phyloP scores from a whole-genome alignment of 129 eudicot genomes.

The Tagetes erecta region DNA sequence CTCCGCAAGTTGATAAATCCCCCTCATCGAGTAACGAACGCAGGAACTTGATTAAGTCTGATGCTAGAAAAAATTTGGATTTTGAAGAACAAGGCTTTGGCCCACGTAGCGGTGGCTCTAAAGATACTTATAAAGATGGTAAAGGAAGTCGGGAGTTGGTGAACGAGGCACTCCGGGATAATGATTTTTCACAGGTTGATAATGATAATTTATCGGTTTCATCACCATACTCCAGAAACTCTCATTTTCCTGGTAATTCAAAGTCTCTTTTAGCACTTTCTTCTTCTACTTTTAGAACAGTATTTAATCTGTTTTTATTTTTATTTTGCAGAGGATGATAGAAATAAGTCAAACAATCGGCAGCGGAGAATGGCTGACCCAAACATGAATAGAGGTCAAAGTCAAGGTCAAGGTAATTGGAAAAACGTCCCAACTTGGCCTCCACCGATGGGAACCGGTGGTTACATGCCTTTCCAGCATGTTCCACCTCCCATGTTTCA shows the following conservation, averaged over 20 bases:
- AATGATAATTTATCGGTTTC: constrained; percentile 67
- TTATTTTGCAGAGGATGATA: constrained; percentile 68
- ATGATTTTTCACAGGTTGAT: constrained; percentile 62
- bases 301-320: constrained; percentile 50
- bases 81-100: constrained; percentile 70
- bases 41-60: constrained; percentile 52
- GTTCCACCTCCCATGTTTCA: constrained; percentile 86
- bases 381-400: constrained; percentile 62
- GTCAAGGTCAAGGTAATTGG: constrained; percentile 70
- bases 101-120: constrained; percentile 64
- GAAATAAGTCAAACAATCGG: constrained; percentile 60
- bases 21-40: constrained; percentile 74
- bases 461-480: constrained; percentile 86
- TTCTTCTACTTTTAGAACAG: constrained; percentile 42
- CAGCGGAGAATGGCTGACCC: constrained; percentile 70
- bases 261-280: constrained; percentile 53
- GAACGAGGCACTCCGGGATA: constrained; percentile 39
- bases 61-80: constrained; percentile 61
- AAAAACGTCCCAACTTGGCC: constrained; percentile 85
- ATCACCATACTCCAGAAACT: constrained; percentile 55
- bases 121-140: constrained; percentile 53
- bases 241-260: constrained; percentile 55
- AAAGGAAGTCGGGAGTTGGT: constrained; percentile 63
- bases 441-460: constrained; percentile 76
- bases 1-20: constrained; percentile 64